Percentiles rank a stretch among this genome's conserved stretches.
Conservation (phyloP, 306 rosid genomes). For the Prosopis cineraria region DNA sequence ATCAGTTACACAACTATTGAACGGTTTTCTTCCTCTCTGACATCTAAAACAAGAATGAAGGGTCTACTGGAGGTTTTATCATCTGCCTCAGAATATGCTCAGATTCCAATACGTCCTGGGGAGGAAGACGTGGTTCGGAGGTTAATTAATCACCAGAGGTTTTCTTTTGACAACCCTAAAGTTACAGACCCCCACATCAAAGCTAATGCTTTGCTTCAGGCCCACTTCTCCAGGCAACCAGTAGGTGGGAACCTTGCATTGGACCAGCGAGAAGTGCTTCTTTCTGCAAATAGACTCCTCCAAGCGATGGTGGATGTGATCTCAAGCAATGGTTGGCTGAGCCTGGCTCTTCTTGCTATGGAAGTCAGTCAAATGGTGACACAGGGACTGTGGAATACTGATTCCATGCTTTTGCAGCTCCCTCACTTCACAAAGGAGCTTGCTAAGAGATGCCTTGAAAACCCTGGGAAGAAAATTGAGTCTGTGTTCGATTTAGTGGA, state of each 20-base stretch:
- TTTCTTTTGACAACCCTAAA: slow-evolving; percentile 77
- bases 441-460: slow-evolving; percentile 79
- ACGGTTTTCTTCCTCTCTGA: slow-evolving; percentile 79
- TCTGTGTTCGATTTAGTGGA: slow-evolving; percentile 85
- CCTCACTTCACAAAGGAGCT: slow-evolving; percentile 92
- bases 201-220: slow-evolving; percentile 90
- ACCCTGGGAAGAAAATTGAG: slow-evolving; percentile 69
- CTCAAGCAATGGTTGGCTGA: slow-evolving; percentile 93
- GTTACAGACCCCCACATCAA: slow-evolving; percentile 87
- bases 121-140: slow-evolving; percentile 85
- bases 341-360: slow-evolving; percentile 83
- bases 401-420: slow-evolving; percentile 85
- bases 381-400: slow-evolving; percentile 95
- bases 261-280: slow-evolving; percentile 88
- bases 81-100: slow-evolving; percentile 88
- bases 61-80: slow-evolving; percentile 85
- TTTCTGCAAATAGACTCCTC: slow-evolving; percentile 79
- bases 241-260: slow-evolving; percentile 77
- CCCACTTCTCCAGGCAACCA: slow-evolving; percentile 87
- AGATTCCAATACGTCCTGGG: slow-evolving; percentile 86
- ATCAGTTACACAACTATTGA: slow-evolving; percentile 89
- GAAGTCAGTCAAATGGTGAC: slow-evolving; percentile 97
- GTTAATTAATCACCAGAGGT: slow-evolving; percentile 88
- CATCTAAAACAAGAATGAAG: slow-evolving; percentile 87
- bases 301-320: slow-evolving; percentile 97